Evolutionary conservation across 1,139 yeast species (phyloP).

Genomic region (Debaryomyces psychrophilus): DNA sequence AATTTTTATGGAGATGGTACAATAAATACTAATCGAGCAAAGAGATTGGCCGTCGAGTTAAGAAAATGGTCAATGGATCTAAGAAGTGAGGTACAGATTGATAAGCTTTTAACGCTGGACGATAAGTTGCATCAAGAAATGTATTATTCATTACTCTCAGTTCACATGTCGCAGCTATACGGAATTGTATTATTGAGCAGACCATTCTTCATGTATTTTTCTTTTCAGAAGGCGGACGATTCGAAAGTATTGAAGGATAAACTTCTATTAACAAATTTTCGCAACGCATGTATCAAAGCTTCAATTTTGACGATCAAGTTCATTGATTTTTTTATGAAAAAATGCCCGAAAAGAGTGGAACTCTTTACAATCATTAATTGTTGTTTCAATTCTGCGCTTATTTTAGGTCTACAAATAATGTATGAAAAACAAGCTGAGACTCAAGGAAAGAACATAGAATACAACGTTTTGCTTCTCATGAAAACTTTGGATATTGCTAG

Average conservation of each 20-base stretch:
- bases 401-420: slow-evolving; percentile 14
- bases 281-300: slow-evolving; percentile 20
- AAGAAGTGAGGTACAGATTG: slow-evolving; percentile 27
- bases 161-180: slow-evolving; percentile 44
- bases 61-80: slow-evolving; percentile 41
- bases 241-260: neutral
- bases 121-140: slow-evolving; percentile 14
- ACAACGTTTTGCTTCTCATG: slow-evolving; percentile 14
- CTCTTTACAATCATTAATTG: slow-evolving; percentile 17
- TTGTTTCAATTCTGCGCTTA: slow-evolving; percentile 17
- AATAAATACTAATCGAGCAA: slow-evolving; percentile 29
- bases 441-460: slow-evolving; percentile 11
- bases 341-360: slow-evolving; percentile 17
- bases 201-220: slow-evolving; percentile 45
- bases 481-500: slow-evolving; percentile 17
- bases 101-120: slow-evolving; percentile 8
- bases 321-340: slow-evolving; percentile 17
- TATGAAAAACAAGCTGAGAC: slow-evolving; percentile 14
- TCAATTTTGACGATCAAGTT: slow-evolving; percentile 20
- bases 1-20: slow-evolving; percentile 13
- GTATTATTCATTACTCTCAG: slow-evolving; percentile 29
- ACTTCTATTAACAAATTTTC: slow-evolving; percentile 16
- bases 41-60: slow-evolving; percentile 27
- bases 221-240: neutral
- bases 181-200: slow-evolving; percentile 47